Evolutionary conservation across 441 rosid genomes (phyloP), one percentile per base, ranked within the genome.

Genomic region (Biscutella laevigata): DNA sequence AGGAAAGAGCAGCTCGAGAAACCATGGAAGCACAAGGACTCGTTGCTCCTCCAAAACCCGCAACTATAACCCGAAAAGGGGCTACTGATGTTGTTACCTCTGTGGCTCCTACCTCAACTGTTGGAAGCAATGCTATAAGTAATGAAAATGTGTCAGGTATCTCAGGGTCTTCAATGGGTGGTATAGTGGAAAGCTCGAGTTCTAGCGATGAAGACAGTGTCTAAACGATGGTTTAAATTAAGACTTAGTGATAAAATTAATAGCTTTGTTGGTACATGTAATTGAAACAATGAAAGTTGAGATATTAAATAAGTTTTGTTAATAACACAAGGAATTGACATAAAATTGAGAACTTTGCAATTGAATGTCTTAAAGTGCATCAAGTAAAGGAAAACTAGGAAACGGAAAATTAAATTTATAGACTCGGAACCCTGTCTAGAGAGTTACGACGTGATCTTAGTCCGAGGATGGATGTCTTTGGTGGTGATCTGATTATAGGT

Each of bases 1-100:
- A 90, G 67, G 88, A 87, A 46, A 70, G 61, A 63, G 95, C 98
- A 40, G 90, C 95, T 12, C 73, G 80, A 0, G 97, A 88, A 61
- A 70, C 84, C 29, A 40, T 68, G 77, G 90, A 76, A 51, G 73
- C 71, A n/a, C 82, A 73, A 50, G 83, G 80, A 50, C 57, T 68
- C 4, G 66, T 75, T 57, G 57, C 78, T 61, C 53, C 83, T 4
- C n/a, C n/a, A n/a, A 75, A 69, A 53, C 57, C 88, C 9, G 34
- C 53, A 20, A 38, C 64, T 3, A 63, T 48, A 35, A 54, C 54
- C 29, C 13, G 59, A 46, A 63, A 4, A 42, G 24, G 19, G 6
- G 11, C 30, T 48, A 56, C 46, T 24, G 32, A 2, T 1, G 16
- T 53, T 43, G 50, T 35, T 17, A 21, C 47, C 38, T 46, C 71